Evolutionary conservation across 306 rosid genomes (phyloP).

Genomic region (Gleditsia sinensis): DNA sequence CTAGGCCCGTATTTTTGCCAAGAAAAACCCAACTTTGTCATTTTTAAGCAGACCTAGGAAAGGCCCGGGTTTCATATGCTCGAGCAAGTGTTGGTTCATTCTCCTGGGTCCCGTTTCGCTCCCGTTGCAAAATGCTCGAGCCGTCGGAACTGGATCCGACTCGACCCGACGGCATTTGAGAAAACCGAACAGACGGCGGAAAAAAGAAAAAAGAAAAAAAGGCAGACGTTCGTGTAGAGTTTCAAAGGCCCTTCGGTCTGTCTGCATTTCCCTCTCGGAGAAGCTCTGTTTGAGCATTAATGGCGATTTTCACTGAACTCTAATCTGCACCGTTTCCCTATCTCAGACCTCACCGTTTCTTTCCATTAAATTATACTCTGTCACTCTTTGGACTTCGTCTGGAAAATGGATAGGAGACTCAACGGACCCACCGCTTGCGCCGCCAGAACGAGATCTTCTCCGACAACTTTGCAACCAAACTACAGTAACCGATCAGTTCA

Average conservation of each 20-base stretch:
- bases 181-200: too few relatives aligned
- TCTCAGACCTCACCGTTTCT: background rate
- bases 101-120: background rate
- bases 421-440: constrained; percentile 58
- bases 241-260: constrained; percentile 42
- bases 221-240: background rate
- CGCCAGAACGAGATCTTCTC: constrained; percentile 38
- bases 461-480: constrained; percentile 53
- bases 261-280: constrained; percentile 43
- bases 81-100: too few relatives aligned
- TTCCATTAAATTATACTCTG: background rate
- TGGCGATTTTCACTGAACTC: constrained; percentile 6
- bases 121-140: too few relatives aligned
- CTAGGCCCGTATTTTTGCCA: background rate
- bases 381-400: constrained; percentile 11
- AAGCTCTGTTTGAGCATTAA: constrained; percentile 13
- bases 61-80: too few relatives aligned
- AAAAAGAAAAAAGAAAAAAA: background rate
- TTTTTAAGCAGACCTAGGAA: too few relatives aligned
- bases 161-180: too few relatives aligned
- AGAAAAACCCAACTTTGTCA: too few relatives aligned
- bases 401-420: constrained; percentile 61
- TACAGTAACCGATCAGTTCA: constrained; percentile 71
- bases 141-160: background rate
- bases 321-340: constrained; percentile 2